Base-by-base conservation (phyloP, 495 filamentous ascomycete genomes). In the Lasiosphaeriaceae sp. region DNA sequence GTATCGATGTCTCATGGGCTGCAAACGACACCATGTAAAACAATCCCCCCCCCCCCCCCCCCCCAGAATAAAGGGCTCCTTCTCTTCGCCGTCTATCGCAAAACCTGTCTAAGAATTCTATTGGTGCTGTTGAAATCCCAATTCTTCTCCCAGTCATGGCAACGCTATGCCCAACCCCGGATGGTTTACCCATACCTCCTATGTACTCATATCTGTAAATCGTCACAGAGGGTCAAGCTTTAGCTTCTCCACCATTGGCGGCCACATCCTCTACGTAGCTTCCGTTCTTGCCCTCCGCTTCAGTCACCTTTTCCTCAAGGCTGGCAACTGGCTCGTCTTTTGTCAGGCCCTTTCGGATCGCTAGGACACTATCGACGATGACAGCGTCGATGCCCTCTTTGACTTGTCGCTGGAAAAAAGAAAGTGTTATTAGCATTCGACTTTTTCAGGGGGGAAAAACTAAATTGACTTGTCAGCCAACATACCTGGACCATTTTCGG, bases 341-440 rank as follows among this genome's bases (percentile, higher is more conserved):
- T 1, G 78, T 80, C 16, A 82, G 44, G 19, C 75, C 79, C 60
- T 78, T 76, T 0, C 79, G 73, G 53, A 96, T 93, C 20, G 86
- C 86, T 14, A 97, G 77, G 11, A 97, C 93, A 43, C 83, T 90
- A 66, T 97, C 93, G 39, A 97, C 94, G 66, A 97, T 97, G 22
- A 97, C 92, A 7, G 93, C 93, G 72, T 97, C 93, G 50, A 98
- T 95, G 46, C 94, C 94, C 70, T 96, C 90, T 21, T 90, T 86
- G 16, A 95, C 92, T 86, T 98, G 94, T 57, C 86, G 75, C 88
- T 92, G 22, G 4, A 21, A 11, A 12, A 37, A 22, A 24, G 17
- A 17, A 19, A 31, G 7, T 6, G 9, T 24, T 22, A 17, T 29
- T 16, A 49, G 47, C 31, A 26, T 14, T 12, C 48, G 12, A 50